These are phyloP conservation scores for Gliomastix tumulicola DNA, from an alignment of 2,329 filamentous ascomycete species.

Conservation along the genomic window DNA sequence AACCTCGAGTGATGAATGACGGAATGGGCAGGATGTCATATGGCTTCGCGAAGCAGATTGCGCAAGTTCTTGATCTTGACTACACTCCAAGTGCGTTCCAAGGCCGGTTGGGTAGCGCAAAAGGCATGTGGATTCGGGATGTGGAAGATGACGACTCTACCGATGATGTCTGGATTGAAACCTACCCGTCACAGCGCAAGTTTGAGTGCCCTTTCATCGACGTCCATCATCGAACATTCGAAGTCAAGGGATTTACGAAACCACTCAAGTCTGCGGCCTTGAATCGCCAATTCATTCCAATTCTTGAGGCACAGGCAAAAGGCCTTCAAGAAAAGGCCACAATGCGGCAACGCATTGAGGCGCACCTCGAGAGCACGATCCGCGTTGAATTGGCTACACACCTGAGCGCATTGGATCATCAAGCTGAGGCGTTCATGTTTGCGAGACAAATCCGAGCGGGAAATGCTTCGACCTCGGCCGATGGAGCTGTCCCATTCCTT, in stretches of 20 bases:
- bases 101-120: conserved; percentile 63
- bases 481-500: conserved; percentile 32
- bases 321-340: conserved; percentile 13
- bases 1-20: conserved; percentile 57
- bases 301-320: conserved; percentile 55
- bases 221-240: conserved; percentile 52
- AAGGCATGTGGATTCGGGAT: conserved; percentile 68
- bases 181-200: conserved; percentile 62
- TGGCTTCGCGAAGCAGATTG: conserved; percentile 46
- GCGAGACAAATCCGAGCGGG: no score
- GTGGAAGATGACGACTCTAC: conserved; percentile 28
- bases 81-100: conserved; percentile 61
- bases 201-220: conserved; percentile 48
- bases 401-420: no score
- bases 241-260: conserved; percentile 41
- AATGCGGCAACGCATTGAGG: no score
- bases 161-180: conserved; percentile 56
- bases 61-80: conserved; percentile 37
- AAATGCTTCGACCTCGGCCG: no score
- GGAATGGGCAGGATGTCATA: conserved; percentile 61
- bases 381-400: conserved; percentile 39
- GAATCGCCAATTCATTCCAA: conserved; percentile 62
- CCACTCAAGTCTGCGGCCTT: conserved; percentile 40
- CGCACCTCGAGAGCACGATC: no score
- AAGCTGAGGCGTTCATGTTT: no score